Evolutionary conservation across 75 land plant genomes (phyloP), one percentile per base, ranked within the genome.

Genomic region (Selaginella moellendorffii): DNA sequence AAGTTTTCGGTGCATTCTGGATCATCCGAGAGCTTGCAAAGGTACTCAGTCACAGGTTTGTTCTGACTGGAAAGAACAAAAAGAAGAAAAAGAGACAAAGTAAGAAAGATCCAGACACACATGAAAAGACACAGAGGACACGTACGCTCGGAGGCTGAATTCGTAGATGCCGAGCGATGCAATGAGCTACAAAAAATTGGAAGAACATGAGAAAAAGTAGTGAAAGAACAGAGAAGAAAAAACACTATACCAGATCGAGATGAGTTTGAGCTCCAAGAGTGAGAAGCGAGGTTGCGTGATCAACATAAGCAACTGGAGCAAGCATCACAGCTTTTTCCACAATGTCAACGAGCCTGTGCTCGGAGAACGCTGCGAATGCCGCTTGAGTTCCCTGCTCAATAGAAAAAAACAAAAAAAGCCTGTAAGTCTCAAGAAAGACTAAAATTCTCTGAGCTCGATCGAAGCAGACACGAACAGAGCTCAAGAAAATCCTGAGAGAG

Each of bases 291-390:
- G 19, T 56, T 19, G 24, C 8, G 59, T 56, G 59, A 56, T 19
- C 21, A 21, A 56, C 24, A 56, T 56, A 56, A 8, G 59, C 59
- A 56, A 56, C 59, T 56, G 59, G 59, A 19, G 59, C 59, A 19
- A 56, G 24, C 59, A 56, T 56, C 2, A 21, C 59, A 9, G 21
- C 59, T n/a, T 56, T 56, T 21, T 56, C 59, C 21, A 56, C 59
- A 5, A 56, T 56, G 19, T 56, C 23, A 5, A 25, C 59, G 17
- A 56, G 25, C 19, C 59, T 5, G n/a, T 56, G 19, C 59, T 56
- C 24, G 8, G 59, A 56, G 21, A 56, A 56, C 19, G 25, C 59
- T 9, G 59, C 59, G n/a, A 56, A 56, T 56, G 59, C 59, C 5
- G 24, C 24, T 56, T 56, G 59, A 5, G 25, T 56, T 19, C 59